Conservation (phyloP, 23 red algal genomes). For the Pyropia haitanensis region DNA sequence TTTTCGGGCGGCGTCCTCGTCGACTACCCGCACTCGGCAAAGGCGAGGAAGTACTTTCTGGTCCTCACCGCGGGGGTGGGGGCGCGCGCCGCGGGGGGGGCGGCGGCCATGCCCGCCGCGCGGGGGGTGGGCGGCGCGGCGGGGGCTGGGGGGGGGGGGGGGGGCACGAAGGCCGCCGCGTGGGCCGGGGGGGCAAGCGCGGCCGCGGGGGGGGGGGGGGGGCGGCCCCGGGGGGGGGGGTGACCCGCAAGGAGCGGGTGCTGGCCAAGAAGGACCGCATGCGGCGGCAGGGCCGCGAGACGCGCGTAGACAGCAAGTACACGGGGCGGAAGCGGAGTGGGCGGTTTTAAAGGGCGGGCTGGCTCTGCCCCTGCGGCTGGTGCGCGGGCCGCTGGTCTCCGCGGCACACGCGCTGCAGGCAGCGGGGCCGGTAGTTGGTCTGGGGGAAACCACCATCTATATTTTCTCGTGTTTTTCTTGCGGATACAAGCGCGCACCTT, state of each 20-base stretch:
- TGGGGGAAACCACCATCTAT: too few relatives aligned
- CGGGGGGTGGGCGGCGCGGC: constrained; percentile 16
- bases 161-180: constrained; percentile 7
- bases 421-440: too few relatives aligned
- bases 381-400: background rate
- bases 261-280: constrained; percentile 75
- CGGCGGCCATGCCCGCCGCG: constrained; percentile 5
- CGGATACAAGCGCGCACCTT: too few relatives aligned
- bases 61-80: constrained; percentile 68
- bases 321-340: constrained; percentile 67
- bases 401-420: background rate
- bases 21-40: constrained; percentile 84
- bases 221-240: too few relatives aligned
- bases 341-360: constrained; percentile 21
- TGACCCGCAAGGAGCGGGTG: constrained; percentile 32
- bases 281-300: constrained; percentile 58
- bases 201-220: background rate
- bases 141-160: constrained; percentile 5
- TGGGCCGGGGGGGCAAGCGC: background rate
- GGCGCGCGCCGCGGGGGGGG: constrained; percentile 1
- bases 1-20: constrained; percentile 88
- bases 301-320: constrained; percentile 62
- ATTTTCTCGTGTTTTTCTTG: too few relatives aligned
- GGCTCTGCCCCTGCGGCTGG: background rate
- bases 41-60: constrained; percentile 89